Evolutionary conservation across 225 moss, liverwort and hornwort genomes (phyloP).

Genomic region (Physcomitrium patens): DNA sequence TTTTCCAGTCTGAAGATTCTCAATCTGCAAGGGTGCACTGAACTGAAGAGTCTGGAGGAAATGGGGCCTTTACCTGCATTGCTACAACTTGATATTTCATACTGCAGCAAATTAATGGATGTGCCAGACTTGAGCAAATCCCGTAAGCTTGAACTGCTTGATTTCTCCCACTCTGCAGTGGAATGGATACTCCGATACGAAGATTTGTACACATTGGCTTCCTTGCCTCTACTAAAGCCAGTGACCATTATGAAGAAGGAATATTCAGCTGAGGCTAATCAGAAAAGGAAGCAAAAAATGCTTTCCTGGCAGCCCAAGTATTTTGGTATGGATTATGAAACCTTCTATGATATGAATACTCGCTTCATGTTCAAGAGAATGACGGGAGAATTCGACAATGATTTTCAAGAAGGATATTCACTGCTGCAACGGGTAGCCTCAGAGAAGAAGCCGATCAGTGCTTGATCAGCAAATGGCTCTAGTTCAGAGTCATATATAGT

Average conservation of each 20-base stretch:
- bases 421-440: too few relatives aligned
- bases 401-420: not conserved
- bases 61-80: constrained; percentile 13
- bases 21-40: constrained; percentile 4
- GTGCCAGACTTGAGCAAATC: not conserved
- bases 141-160: not conserved
- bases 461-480: too few relatives aligned
- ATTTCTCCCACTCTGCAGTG: not conserved
- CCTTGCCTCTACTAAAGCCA: not conserved
- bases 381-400: not conserved
- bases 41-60: not conserved
- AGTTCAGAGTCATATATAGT: too few relatives aligned
- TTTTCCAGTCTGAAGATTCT: not conserved
- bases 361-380: not conserved
- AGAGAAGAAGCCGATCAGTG: too few relatives aligned
- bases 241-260: not conserved
- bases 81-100: constrained; percentile 5
- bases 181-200: not conserved
- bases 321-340: constrained; percentile 20
- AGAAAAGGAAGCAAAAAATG: not conserved
- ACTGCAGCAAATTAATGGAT: constrained; percentile 5
- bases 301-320: not conserved
- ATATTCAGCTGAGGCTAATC: too few relatives aligned
- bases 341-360: constrained; percentile 3
- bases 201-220: constrained; percentile 8